These are phyloP conservation scores for Erysiphe neolycopersici DNA, from an alignment of 2,329 filamentous ascomycete species.

Conservation along the genomic window DNA sequence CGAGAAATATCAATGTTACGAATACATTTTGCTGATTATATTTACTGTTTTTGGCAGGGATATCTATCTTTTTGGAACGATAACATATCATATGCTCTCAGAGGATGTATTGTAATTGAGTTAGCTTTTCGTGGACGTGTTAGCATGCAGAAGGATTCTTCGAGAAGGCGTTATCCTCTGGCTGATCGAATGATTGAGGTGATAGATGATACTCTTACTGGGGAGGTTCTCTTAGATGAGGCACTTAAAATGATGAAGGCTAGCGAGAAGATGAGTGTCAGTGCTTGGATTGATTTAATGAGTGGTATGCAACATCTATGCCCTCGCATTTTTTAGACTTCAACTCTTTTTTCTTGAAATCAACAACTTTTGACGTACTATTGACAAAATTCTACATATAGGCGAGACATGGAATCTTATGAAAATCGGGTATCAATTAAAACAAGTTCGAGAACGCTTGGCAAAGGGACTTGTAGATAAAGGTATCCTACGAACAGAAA, in stretches of 20 bases:
- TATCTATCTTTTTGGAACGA: slow-evolving; percentile 99
- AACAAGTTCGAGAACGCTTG: slow-evolving; percentile 92
- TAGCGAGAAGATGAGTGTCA: slow-evolving; percentile 99
- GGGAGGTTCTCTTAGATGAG: slow-evolving; percentile 91
- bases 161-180: slow-evolving; percentile 71
- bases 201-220: slow-evolving; percentile 83
- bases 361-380: too few relatives aligned
- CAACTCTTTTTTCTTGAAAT: background rate
- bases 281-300: slow-evolving; percentile 97
- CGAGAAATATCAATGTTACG: too few relatives aligned
- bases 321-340: background rate
- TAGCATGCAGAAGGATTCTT: slow-evolving; percentile 94
- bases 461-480: slow-evolving; percentile 97
- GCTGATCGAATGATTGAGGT: slow-evolving; percentile 91
- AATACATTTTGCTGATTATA: background rate
- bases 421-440: slow-evolving; percentile 99
- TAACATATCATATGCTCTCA: slow-evolving; percentile 93
- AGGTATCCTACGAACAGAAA: slow-evolving; percentile 92
- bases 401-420: slow-evolving; percentile 99
- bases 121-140: slow-evolving; percentile 86
- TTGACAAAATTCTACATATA: slow-evolving; percentile 15
- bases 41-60: slow-evolving; percentile 28
- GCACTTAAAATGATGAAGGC: slow-evolving; percentile 99
- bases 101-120: slow-evolving; percentile 95
- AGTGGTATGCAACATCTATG: slow-evolving; percentile 34